Conservation (phyloP, 2,329 filamentous ascomycete genomes). For the Cladosporium colombiae region DNA sequence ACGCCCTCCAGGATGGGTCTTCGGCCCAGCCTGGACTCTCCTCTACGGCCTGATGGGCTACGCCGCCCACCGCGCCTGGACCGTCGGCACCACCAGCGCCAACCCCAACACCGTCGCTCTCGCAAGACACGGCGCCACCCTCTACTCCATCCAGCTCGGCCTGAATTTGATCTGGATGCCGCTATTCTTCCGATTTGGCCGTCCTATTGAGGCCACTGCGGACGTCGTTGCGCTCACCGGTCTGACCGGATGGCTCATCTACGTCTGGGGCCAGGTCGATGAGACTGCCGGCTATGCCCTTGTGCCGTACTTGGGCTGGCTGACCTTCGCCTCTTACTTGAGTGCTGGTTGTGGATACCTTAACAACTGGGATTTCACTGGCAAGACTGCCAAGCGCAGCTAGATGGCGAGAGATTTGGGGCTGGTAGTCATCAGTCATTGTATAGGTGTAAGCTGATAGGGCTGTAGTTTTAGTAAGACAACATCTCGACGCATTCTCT, state of each 20-base stretch:
- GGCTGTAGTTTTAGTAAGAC: not conserved
- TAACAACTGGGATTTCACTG: slow-evolving; percentile 39
- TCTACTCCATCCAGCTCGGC: slow-evolving; percentile 83
- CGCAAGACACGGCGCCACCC: slow-evolving; percentile 68
- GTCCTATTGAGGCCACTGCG: slow-evolving; percentile 70
- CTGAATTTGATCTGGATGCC: slow-evolving; percentile 91
- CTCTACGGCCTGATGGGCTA: slow-evolving; percentile 79
- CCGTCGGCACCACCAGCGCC: slow-evolving; percentile 60
- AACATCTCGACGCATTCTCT: not conserved
- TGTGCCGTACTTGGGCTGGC: slow-evolving; percentile 81
- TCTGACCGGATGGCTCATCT: slow-evolving; percentile 71
- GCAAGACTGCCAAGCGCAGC: slow-evolving; percentile 16
- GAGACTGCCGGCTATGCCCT: slow-evolving; percentile 70
- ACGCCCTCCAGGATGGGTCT: slow-evolving; percentile 57
- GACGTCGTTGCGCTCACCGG: slow-evolving; percentile 75
- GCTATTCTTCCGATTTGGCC: slow-evolving; percentile 79
- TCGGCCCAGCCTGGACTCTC: slow-evolving; percentile 60
- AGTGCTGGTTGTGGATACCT: slow-evolving; percentile 53
- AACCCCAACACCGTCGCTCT: slow-evolving; percentile 57
- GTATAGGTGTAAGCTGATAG: slow-evolving; percentile 1
- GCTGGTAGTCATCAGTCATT: not conserved
- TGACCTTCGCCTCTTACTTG: slow-evolving; percentile 85
- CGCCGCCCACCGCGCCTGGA: slow-evolving; percentile 76
- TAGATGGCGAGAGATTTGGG: not conserved
- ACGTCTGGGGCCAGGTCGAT: slow-evolving; percentile 76